Evolutionary conservation across 192 early-diverging fungal species (phyloP), one percentile per base, ranked within the genome.

Genomic region (Mycoemilia scoparia): DNA sequence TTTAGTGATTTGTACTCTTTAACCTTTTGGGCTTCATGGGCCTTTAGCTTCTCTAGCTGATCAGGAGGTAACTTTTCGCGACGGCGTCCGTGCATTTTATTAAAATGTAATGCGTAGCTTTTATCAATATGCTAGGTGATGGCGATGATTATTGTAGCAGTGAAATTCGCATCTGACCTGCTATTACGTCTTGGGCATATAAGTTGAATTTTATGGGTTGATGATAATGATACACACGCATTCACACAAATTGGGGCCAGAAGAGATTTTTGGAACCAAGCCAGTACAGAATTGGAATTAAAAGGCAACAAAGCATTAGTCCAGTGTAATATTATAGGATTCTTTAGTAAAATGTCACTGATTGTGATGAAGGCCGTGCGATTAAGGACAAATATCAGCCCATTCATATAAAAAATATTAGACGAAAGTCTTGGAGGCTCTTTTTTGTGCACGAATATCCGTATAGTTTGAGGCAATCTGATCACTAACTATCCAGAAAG

Each of bases 101-200:
- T 18, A n/a, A n/a, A n/a, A 36, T 70, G 17, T 69, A 66, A 53
- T 67, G 64, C 7, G 46, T 41, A 12, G 52, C 51, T 24, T 43
- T 76, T 0, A 60, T 76, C 30, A 49, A 64, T 25, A 67, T 69
- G 6, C 58, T 60, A 43, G 62, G 77, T 13, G 54, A 79, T 49
- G 79, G 79, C 0, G 79, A 79, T 47, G 79, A 76, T 7, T 76
- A 82, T 39, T 76, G 71, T 30, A 74, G 79, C 11, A 71, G 68
- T 13, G 79, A 82, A 33, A 36, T 76, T 22, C 65, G 79, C n/a
- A 54, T 79, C 79, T 21, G 74, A 79, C 41, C 77, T 72, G 34
- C 32, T 77, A 22, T 58, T 76, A 39, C 39, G 1, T 34, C 47
- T 13, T 21, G 19, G 5, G 4, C 4, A 5, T 13, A 39, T 3